These are phyloP conservation scores for Myxozyma neglecta DNA, from an alignment of 805 yeast species.

Conservation along the genomic window DNA sequence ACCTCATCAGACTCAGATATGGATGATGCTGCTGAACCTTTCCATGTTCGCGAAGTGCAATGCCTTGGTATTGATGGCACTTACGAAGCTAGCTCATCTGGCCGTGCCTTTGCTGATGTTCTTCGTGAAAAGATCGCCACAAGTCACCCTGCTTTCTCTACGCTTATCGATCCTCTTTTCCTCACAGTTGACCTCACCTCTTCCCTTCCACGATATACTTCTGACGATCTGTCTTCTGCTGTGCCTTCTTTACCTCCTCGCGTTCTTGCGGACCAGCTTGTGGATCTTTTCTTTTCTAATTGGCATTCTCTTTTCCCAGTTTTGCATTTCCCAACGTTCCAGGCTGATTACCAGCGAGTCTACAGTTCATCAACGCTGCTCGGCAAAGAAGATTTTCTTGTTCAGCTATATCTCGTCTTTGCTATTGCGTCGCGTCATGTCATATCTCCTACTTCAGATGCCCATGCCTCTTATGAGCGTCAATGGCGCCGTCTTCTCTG, in stretches of 20 bases:
- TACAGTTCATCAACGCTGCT: slow-evolving; percentile 24
- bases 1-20: slow-evolving; percentile 6
- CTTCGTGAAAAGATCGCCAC: slow-evolving; percentile 36
- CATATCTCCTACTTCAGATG: slow-evolving; percentile 7
- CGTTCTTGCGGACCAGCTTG: slow-evolving; percentile 63
- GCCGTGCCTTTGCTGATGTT: slow-evolving; percentile 37
- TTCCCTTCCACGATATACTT: slow-evolving; percentile 19
- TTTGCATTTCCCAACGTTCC: slow-evolving; percentile 67
- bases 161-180: slow-evolving; percentile 17
- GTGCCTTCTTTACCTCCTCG: slow-evolving; percentile 48
- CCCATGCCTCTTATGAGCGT: slow-evolving; percentile 28
- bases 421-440: slow-evolving; percentile 36
- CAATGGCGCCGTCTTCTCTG: slow-evolving; percentile 36
- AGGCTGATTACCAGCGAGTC: slow-evolving; percentile 52
- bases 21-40: slow-evolving; percentile 33
- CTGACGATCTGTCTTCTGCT: slow-evolving; percentile 20
- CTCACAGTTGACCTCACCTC: slow-evolving; percentile 26
- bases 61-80: slow-evolving; percentile 37
- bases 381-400: slow-evolving; percentile 33
- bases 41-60: slow-evolving; percentile 35
- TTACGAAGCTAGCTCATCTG: slow-evolving; percentile 41
- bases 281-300: slow-evolving; percentile 67
- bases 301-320: slow-evolving; percentile 76
- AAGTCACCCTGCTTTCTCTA: slow-evolving; percentile 33
- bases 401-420: slow-evolving; percentile 36